These are phyloP conservation scores for Helminthosporium solani DNA, from an alignment of 2,329 filamentous ascomycete species.

Conservation along the genomic window DNA sequence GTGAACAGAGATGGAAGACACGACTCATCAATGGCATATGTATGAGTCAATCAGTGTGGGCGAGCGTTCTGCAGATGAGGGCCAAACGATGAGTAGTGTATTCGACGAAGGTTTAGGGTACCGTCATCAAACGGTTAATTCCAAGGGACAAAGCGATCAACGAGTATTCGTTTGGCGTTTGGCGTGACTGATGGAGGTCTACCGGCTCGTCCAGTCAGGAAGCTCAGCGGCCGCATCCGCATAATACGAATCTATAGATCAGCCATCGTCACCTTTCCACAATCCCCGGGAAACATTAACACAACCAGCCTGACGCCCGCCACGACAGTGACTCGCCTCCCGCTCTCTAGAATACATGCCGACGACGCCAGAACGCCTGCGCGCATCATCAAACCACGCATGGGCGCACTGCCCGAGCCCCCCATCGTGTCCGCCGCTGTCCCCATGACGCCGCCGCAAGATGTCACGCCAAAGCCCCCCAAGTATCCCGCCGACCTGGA, in stretches of 20 bases:
- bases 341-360: slow-evolving; percentile 34
- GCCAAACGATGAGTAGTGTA: background rate
- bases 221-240: slow-evolving; percentile 37
- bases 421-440: slow-evolving; percentile 6
- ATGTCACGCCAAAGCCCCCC: slow-evolving; percentile 40
- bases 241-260: too few relatives aligned
- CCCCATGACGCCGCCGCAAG: slow-evolving; percentile 43
- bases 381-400: slow-evolving; percentile 27
- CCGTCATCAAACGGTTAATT: too few relatives aligned
- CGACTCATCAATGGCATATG: slow-evolving; percentile 34
- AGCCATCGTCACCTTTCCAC: slow-evolving; percentile 23
- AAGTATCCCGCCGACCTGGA: slow-evolving; percentile 61
- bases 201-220: slow-evolving; percentile 33
- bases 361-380: slow-evolving; percentile 27
- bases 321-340: background rate
- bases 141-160: background rate
- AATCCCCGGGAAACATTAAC: slow-evolving; percentile 8
- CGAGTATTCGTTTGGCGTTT: slow-evolving; percentile 4
- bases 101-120: too few relatives aligned
- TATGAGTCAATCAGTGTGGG: slow-evolving; percentile 19
- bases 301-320: background rate
- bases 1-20: slow-evolving; percentile 30
- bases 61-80: too few relatives aligned
- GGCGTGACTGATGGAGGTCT: slow-evolving; percentile 29
- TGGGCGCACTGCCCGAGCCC: slow-evolving; percentile 41